Percentiles rank a stretch among this genome's conserved stretches.
Evolutionary conservation across 371 early-diverging fungal genomes (phyloP).

Genomic region (Mucor circinelloides): DNA sequence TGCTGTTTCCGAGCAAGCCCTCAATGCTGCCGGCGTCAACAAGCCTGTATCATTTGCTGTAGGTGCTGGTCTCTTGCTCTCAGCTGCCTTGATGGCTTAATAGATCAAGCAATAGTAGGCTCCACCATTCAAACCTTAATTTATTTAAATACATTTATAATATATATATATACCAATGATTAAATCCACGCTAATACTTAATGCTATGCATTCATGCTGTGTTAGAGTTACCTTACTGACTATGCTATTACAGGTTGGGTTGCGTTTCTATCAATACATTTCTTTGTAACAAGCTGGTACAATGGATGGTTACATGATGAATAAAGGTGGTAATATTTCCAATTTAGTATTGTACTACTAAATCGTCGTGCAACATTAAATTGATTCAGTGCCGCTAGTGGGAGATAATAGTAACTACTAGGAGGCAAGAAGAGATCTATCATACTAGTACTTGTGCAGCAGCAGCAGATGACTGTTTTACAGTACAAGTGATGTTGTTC

Average conservation of each 20-base stretch:
- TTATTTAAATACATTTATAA: neutral
- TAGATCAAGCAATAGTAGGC: neutral
- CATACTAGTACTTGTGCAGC: too few species aligned
- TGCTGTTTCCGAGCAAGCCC: neutral
- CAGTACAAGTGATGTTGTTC: neutral
- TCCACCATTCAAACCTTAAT: neutral
- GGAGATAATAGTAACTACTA: too few species aligned
- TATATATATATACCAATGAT: neutral
- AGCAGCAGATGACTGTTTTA: too few species aligned
- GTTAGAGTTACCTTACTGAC: neutral
- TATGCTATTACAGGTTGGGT: neutral
- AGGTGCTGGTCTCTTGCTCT: constrained; percentile 7
- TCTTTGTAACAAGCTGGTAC: neutral
- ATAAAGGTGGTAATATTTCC: neutral
- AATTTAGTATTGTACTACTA: neutral
- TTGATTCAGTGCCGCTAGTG: neutral
- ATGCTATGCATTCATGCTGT: neutral
- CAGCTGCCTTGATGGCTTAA: neutral
- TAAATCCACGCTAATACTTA: neutral
- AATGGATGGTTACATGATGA: neutral
- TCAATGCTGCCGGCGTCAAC: neutral
- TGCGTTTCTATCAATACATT: neutral
- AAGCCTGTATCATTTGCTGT: neutral
- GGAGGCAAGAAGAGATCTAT: too few species aligned
- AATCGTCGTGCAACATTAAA: neutral